These are phyloP conservation scores for Candida krabiensis DNA, from an alignment of 805 yeast genomes.

Conservation along the genomic window DNA sequence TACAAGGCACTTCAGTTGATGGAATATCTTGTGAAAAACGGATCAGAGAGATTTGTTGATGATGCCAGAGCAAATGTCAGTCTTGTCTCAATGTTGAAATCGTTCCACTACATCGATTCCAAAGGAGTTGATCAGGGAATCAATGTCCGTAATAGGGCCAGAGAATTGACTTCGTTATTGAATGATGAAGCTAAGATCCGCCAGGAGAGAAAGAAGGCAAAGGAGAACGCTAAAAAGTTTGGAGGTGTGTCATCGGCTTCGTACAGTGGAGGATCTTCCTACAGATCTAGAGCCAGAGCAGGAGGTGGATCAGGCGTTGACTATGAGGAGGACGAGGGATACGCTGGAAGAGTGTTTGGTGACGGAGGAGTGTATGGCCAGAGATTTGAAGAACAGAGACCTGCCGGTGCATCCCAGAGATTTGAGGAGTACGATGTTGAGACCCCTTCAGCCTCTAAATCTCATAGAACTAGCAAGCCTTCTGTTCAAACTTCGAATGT, in stretches of 20 bases:
- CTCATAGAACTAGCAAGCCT: conserved; percentile 32
- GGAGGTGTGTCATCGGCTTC: conserved; percentile 56
- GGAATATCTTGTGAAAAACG: conserved; percentile 88
- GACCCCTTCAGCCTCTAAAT: conserved; percentile 25
- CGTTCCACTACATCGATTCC: conserved; percentile 91
- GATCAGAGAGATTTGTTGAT: conserved; percentile 93
- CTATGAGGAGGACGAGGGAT: conserved; percentile 46
- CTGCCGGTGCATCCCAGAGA: conserved; percentile 39
- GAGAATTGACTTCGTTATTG: conserved; percentile 67
- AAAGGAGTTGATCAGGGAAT: conserved; percentile 96
- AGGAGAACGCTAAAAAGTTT: conserved; percentile 79
- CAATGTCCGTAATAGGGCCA: conserved; percentile 89
- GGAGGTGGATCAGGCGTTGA: conserved; percentile 41
- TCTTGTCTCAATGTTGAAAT: conserved; percentile 81
- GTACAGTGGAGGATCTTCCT: conserved; percentile 56
- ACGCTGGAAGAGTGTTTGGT: conserved; percentile 58
- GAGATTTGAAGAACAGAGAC: conserved; percentile 59
- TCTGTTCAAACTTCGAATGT: conserved; percentile 40
- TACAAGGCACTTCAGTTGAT: conserved; percentile 90
- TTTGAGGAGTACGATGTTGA: conserved; percentile 66
- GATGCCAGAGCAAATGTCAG: conserved; percentile 84
- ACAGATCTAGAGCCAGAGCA: conserved; percentile 26
- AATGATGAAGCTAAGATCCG: conserved; percentile 77
- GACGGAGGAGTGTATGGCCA: conserved; percentile 73
- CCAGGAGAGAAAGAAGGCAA: conserved; percentile 86